These are phyloP conservation scores for Amyloporia xantha DNA, from an alignment of 768 basidiomycete species.

Conservation along the genomic window DNA sequence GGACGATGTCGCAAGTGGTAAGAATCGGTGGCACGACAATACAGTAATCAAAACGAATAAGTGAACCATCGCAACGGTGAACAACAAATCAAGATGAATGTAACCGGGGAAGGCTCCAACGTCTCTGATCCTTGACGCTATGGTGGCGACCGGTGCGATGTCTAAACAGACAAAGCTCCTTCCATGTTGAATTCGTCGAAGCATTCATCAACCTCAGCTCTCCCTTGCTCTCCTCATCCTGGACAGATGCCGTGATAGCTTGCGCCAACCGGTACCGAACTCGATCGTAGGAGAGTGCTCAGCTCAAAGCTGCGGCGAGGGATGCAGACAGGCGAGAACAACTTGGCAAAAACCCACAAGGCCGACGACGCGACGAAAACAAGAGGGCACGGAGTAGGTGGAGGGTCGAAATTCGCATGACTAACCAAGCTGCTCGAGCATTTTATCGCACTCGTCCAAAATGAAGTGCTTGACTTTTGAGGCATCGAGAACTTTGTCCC, in stretches of 20 bases:
- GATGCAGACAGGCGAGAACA: slow-evolving; percentile 26
- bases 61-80: slow-evolving; percentile 2
- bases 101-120: neutral
- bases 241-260: slow-evolving; percentile 16
- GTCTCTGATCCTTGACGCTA: slow-evolving; percentile 1
- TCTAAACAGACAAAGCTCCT: neutral
- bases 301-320: slow-evolving; percentile 31
- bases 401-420: slow-evolving; percentile 72
- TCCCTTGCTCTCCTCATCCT: slow-evolving; percentile 15
- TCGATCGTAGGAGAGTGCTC: slow-evolving; percentile 19
- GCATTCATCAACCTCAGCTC: slow-evolving; percentile 8
- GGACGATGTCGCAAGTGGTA: slow-evolving; percentile 51
- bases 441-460: slow-evolving; percentile 99
- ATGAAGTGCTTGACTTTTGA: slow-evolving; percentile 99
- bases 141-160: slow-evolving; percentile 2
- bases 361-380: slow-evolving; percentile 36
- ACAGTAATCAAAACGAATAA: slow-evolving; percentile 17
- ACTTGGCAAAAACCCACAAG: slow-evolving; percentile 18
- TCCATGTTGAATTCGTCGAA: slow-evolving; percentile 6
- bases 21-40: slow-evolving; percentile 19
- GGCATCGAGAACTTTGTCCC: slow-evolving; percentile 93
- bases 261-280: slow-evolving; percentile 17
- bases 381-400: slow-evolving; percentile 38
- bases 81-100: slow-evolving; percentile 7
- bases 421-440: slow-evolving; percentile 99